Conservation (phyloP, 305 asterid genomes). For the Ajuga reptans region DNA sequence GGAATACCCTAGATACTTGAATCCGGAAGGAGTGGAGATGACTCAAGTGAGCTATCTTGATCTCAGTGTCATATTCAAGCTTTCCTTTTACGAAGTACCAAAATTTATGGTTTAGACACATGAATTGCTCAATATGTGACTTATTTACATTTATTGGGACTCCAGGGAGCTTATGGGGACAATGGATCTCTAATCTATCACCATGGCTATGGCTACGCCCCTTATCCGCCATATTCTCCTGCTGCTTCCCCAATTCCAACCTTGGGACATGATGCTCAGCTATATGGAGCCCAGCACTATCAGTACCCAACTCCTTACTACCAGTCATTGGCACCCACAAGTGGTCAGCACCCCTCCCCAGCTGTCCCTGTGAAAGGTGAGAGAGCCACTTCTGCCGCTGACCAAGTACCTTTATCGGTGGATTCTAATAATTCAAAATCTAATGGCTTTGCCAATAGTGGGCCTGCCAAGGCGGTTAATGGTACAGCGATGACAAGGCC, state of each 20-base stretch:
- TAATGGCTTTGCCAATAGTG: constrained; percentile 36
- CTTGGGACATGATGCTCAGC: constrained; percentile 59
- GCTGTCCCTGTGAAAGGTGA: constrained; percentile 45
- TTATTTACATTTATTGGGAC: not conserved
- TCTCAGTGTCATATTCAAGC: not conserved
- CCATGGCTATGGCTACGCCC: constrained; percentile 47
- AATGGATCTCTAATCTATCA: constrained; percentile 51
- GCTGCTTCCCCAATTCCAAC: constrained; percentile 57
- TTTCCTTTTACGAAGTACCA: not conserved
- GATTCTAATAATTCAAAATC: constrained; percentile 47
- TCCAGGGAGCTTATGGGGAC: constrained; percentile 59
- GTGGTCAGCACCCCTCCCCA: constrained; percentile 32
- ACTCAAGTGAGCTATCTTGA: constrained; percentile 31
- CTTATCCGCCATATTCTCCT: constrained; percentile 62
- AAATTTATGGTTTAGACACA: not conserved
- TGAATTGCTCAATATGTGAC: not conserved
- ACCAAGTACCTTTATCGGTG: constrained; percentile 38
- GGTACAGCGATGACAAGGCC: constrained; percentile 29
- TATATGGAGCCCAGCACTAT: constrained; percentile 68
- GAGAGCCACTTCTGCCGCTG: constrained; percentile 37
- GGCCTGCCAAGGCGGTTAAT: constrained; percentile 34
- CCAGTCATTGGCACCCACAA: constrained; percentile 40
- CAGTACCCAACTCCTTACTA: constrained; percentile 57
- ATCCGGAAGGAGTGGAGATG: constrained; percentile 53
- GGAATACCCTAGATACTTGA: constrained; percentile 43